Percentiles rank a stretch among this genome's conserved stretches.
These are phyloP conservation scores for Chalciporus piperatus DNA, from an alignment of 768 basidiomycete genomes.

Conservation along the genomic window DNA sequence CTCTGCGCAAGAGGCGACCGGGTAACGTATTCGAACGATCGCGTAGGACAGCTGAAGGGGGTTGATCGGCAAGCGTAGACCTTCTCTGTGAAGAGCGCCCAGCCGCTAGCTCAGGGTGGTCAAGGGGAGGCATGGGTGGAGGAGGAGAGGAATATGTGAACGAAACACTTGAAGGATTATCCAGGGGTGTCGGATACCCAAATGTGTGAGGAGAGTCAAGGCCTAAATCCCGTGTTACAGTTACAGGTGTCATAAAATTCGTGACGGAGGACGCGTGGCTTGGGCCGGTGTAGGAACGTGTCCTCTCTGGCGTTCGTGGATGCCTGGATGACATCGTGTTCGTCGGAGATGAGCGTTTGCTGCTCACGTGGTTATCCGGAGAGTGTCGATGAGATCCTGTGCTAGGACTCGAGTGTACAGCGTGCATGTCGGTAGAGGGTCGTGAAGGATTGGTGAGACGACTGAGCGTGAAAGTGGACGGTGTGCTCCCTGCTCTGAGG, in stretches of 20 bases:
- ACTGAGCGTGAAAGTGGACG: conserved; percentile 19
- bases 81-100: conserved; percentile 21
- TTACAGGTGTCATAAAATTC: conserved; percentile 28
- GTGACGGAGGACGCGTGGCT: conserved; percentile 12
- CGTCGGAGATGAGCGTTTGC: conserved; percentile 30
- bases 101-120: conserved; percentile 36
- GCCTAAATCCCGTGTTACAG: conserved; percentile 17
- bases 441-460: conserved; percentile 18
- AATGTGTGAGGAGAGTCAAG: conserved; percentile 42
- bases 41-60: conserved; percentile 8
- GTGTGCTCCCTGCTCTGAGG: conserved; percentile 14
- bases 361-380: conserved; percentile 15
- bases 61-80: conserved; percentile 4
- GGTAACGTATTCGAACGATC: conserved; percentile 27
- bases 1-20: conserved; percentile 13
- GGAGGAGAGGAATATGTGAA: conserved; percentile 34
- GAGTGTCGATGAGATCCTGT: conserved; percentile 21
- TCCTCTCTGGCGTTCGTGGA: conserved; percentile 26
- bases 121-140: conserved; percentile 56
- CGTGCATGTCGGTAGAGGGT: conserved; percentile 8
- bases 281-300: conserved; percentile 19
- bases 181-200: conserved; percentile 36
- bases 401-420: conserved; percentile 9
- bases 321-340: conserved; percentile 27
- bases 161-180: conserved; percentile 17